Evolutionary conservation across 257 asterid species (phyloP), one percentile per base, ranked within the genome.

Genomic region (Gentiana dahurica): DNA sequence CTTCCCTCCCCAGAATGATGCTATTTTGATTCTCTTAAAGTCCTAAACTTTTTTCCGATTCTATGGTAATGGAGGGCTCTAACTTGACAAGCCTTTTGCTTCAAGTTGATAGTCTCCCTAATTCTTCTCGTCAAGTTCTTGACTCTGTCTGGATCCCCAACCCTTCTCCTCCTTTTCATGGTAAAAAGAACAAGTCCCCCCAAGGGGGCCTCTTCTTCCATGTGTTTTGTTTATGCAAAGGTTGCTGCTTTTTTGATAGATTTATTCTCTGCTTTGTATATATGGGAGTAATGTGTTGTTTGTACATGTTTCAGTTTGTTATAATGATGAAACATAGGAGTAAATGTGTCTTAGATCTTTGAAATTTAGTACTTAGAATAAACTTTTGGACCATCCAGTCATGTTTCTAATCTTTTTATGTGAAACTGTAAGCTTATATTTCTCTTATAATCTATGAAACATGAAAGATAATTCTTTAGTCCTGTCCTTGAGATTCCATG

Each of bases 91-190:
- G 49, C 55, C 80, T 76, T 81, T 53, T 78, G 57, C 55, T 73
- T 49, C 75, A 76, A 65, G 71, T 54, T 12, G 88, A 86, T 65
- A 72, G 68, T 57, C 59, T 70, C 58, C 70, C 77, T 48, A 54
- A 38, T 62, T 57, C 63, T 63, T 52, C 78, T 63, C 71, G 80
- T 61, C 75, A 81, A 7, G 81, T 75, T 68, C 85, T 81, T 65
- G 92, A 86, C 68, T 70, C 94, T 55, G 81, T 80, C 54, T 86
- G 90, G 97, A 65, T 75, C 59, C 57, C 83, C 2, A 71, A 67
- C 67, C 74, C 93, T 67, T 11, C 84, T 67, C 75, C 86, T 73
- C 71, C 94, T 76, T 76, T 79, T 64, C 87, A 71, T 55, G 95
- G 97, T 85, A 81, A 59, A 33, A 53, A 53, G 24, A 24, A 24